phyloP scores from a whole-genome alignment of 2,329 filamentous ascomycete species.

The Coniochaeta sp. region DNA sequence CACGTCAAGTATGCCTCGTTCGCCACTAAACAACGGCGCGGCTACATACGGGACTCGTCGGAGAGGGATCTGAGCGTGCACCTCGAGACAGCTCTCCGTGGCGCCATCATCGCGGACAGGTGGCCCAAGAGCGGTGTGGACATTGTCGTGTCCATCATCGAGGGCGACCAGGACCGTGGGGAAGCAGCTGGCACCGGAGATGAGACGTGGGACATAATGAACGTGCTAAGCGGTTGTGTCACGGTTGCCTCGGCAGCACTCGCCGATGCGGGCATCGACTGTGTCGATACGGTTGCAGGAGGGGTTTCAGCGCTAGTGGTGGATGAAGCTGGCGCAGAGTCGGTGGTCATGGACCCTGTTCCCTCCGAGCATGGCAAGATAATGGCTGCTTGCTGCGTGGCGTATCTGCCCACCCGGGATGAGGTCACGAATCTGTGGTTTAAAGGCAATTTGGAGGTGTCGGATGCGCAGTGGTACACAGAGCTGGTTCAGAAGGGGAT shows the following conservation, averaged over 20 bases:
- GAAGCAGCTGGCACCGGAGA: slow-evolving; percentile 40
- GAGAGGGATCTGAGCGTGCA: slow-evolving; percentile 89
- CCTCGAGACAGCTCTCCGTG: slow-evolving; percentile 81
- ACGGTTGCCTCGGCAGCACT: slow-evolving; percentile 90
- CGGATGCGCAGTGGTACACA: slow-evolving; percentile 32
- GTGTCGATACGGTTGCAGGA: slow-evolving; percentile 81
- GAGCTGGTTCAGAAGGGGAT: slow-evolving; percentile 33
- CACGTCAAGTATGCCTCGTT: slow-evolving; percentile 97
- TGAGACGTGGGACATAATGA: slow-evolving; percentile 82
- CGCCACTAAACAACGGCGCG: slow-evolving; percentile 72
- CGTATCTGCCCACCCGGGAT: slow-evolving; percentile 77
- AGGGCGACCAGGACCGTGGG: slow-evolving; percentile 77
- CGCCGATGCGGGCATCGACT: slow-evolving; percentile 92
- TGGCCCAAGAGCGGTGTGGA: slow-evolving; percentile 99
- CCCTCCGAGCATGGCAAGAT: slow-evolving; percentile 73
- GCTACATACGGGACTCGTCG: slow-evolving; percentile 76
- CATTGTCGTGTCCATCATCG: slow-evolving; percentile 84
- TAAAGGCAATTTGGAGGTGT: slow-evolving; percentile 58
- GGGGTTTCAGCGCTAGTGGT: slow-evolving; percentile 77
- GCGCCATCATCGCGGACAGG: slow-evolving; percentile 83
- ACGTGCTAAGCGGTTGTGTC: slow-evolving; percentile 83
- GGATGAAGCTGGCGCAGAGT: slow-evolving; percentile 25
- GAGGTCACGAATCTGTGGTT: slow-evolving; percentile 95
- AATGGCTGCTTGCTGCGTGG: slow-evolving; percentile 79
- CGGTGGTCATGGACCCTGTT: slow-evolving; percentile 71